These are phyloP conservation scores for Lichenothelia convexa DNA, from an alignment of 495 filamentous ascomycete species.

Conservation along the genomic window DNA sequence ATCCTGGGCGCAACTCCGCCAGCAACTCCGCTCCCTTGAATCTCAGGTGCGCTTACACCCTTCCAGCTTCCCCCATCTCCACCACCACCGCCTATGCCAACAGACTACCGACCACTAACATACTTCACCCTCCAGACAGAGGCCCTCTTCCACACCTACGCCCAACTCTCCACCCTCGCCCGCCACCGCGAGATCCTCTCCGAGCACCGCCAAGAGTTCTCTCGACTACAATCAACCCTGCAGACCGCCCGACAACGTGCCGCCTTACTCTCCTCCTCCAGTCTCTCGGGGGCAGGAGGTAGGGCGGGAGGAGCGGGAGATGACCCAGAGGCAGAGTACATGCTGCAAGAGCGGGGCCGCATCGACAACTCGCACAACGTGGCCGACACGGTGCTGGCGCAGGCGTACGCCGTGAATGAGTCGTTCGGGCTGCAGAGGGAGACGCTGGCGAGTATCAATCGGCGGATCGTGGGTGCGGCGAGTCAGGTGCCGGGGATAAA, in stretches of 20 bases:
- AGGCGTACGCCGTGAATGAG: slow-evolving; percentile 94
- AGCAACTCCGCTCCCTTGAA: slow-evolving; percentile 79
- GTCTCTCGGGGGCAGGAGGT: too few species aligned
- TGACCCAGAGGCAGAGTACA: slow-evolving; percentile 85
- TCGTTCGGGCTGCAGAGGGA: slow-evolving; percentile 75
- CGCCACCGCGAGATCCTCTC: slow-evolving; percentile 78
- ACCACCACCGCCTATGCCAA: neutral
- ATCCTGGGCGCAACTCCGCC: slow-evolving; percentile 91
- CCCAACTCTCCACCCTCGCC: slow-evolving; percentile 85
- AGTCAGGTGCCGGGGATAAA: slow-evolving; percentile 88
- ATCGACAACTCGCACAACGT: slow-evolving; percentile 77
- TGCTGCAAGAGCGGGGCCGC: slow-evolving; percentile 73
- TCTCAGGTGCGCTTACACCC: slow-evolving; percentile 52
- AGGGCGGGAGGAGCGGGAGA: too few species aligned
- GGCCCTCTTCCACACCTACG: slow-evolving; percentile 82
- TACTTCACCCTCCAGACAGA: slow-evolving; percentile 49
- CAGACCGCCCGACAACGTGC: slow-evolving; percentile 60
- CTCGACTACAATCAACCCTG: slow-evolving; percentile 49
- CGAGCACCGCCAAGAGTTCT: slow-evolving; percentile 71
- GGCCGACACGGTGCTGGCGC: slow-evolving; percentile 79
- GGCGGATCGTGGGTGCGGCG: slow-evolving; percentile 72
- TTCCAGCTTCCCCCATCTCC: neutral
- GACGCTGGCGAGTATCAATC: slow-evolving; percentile 66
- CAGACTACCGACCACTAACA: slow-evolving; percentile 1
- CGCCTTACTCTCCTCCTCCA: slow-evolving; percentile 81